Conservation (phyloP, 164 flowering plant species). For the Amborella trichopoda region DNA sequence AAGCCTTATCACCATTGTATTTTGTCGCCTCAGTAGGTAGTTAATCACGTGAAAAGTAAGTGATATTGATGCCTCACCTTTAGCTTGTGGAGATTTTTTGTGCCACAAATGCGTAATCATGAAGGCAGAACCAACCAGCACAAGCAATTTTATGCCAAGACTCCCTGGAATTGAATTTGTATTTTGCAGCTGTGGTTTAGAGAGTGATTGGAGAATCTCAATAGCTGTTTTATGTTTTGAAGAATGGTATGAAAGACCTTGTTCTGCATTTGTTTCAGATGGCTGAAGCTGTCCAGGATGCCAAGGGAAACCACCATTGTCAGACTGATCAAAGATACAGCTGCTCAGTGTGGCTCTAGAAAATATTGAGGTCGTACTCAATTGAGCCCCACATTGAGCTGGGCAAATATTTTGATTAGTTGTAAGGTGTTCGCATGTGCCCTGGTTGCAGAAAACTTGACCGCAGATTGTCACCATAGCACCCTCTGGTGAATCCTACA, state of each 20-base stretch:
- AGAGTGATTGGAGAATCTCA: constrained; percentile 47
- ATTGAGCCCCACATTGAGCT: constrained; percentile 48
- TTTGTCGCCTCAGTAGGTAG: too few relatives aligned
- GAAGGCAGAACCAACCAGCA: too few relatives aligned
- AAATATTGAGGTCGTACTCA: constrained; percentile 48
- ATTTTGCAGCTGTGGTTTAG: constrained; percentile 18
- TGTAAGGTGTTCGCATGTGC: constrained; percentile 62
- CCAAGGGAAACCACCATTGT: constrained; percentile 14
- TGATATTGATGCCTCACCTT: too few relatives aligned
- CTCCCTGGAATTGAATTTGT: constrained; percentile 4
- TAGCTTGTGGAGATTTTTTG: too few relatives aligned
- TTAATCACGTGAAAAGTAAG: too few relatives aligned
- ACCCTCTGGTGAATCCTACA: constrained; percentile 91
- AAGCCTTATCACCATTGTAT: too few relatives aligned
- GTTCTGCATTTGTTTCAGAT: constrained; percentile 14
- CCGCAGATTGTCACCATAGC: constrained; percentile 77
- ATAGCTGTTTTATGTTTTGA: constrained; percentile 80
- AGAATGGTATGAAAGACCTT: constrained; percentile 29
- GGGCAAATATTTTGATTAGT: constrained; percentile 80
- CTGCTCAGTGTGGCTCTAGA: constrained; percentile 40
- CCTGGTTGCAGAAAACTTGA: constrained; percentile 87
- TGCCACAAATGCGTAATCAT: too few relatives aligned
- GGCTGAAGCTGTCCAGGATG: constrained; percentile 21
- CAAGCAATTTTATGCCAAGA: constrained; percentile 5
- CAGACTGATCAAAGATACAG: constrained; percentile 27